These are phyloP conservation scores for Akebia trifoliata DNA, from an alignment of 164 flowering plant genomes.

Conservation along the genomic window DNA sequence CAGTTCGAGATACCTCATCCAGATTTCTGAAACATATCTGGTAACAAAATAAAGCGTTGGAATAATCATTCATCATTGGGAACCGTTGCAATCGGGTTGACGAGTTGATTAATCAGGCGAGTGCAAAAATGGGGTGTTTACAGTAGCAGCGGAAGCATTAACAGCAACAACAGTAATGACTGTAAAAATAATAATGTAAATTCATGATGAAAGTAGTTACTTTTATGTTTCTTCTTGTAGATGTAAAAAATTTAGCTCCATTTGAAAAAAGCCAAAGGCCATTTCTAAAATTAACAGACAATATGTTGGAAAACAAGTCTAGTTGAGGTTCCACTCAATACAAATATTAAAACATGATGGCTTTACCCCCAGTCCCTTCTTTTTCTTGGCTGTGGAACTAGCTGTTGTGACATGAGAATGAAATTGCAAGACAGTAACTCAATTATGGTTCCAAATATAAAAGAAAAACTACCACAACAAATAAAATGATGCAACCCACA, in stretches of 20 bases:
- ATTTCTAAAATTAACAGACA: slow-evolving; percentile 9
- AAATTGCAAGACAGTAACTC: not conserved
- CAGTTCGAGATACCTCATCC: too few species aligned
- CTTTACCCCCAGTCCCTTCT: slow-evolving; percentile 36
- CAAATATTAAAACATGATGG: slow-evolving; percentile 2
- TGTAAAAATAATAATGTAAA: not conserved
- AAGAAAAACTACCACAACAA: not conserved
- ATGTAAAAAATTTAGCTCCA: slow-evolving; percentile 29
- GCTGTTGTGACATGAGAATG: slow-evolving; percentile 21
- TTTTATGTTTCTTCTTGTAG: slow-evolving; percentile 35
- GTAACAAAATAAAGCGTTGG: too few species aligned
- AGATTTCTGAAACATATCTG: too few species aligned
- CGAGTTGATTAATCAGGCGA: too few species aligned
- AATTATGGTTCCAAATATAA: slow-evolving; percentile 2
- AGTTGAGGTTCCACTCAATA: not conserved
- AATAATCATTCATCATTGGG: too few species aligned
- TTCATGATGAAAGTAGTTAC: slow-evolving; percentile 21
- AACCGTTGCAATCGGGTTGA: too few species aligned
- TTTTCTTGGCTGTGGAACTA: slow-evolving; percentile 27
- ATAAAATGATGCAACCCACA: not conserved
- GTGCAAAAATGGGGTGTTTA: too few species aligned
- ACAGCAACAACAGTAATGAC: not conserved
- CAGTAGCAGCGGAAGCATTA: too few species aligned
- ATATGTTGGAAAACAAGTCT: not conserved
- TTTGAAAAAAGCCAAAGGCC: slow-evolving; percentile 27